Evolutionary conservation across 2,329 filamentous ascomycete genomes (phyloP).

Genomic region (Atkinsonella texensis): DNA sequence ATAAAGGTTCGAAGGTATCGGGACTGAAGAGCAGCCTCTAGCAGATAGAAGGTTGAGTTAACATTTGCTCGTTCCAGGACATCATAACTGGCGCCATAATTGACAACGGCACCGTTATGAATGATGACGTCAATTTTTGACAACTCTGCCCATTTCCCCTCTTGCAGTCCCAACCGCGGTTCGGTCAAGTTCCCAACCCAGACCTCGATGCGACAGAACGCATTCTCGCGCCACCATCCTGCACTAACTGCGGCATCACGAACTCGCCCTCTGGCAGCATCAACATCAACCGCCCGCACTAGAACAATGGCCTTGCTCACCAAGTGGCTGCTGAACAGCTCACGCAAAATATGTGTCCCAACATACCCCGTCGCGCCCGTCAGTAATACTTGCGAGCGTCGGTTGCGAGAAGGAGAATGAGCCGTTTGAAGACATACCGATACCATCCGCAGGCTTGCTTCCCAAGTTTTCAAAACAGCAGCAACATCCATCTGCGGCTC

Average conservation of each 20-base stretch:
- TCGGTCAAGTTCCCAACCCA: constrained; percentile 1
- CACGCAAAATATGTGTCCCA: not conserved
- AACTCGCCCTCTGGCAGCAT: not conserved
- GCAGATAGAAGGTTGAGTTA: not conserved
- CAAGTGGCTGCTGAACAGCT: not conserved
- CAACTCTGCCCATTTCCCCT: not conserved
- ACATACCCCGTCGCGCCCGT: constrained; percentile 1
- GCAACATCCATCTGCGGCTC: too few relatives aligned
- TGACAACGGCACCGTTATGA: not conserved
- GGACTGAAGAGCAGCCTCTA: too few relatives aligned
- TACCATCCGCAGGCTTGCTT: too few relatives aligned
- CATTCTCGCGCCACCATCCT: not conserved
- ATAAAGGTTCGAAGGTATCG: not conserved
- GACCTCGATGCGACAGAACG: not conserved
- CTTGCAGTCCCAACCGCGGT: not conserved
- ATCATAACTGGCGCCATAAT: not conserved
- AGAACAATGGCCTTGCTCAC: not conserved
- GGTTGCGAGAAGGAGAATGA: not conserved
- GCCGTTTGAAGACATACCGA: too few relatives aligned
- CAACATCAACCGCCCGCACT: not conserved
- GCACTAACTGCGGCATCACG: not conserved
- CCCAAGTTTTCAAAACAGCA: too few relatives aligned
- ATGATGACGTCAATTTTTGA: not conserved
- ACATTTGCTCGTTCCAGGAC: not conserved
- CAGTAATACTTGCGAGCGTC: not conserved